Conservation (phyloP, 2,329 filamentous ascomycete genomes). For the Aspergillus versicolor region DNA sequence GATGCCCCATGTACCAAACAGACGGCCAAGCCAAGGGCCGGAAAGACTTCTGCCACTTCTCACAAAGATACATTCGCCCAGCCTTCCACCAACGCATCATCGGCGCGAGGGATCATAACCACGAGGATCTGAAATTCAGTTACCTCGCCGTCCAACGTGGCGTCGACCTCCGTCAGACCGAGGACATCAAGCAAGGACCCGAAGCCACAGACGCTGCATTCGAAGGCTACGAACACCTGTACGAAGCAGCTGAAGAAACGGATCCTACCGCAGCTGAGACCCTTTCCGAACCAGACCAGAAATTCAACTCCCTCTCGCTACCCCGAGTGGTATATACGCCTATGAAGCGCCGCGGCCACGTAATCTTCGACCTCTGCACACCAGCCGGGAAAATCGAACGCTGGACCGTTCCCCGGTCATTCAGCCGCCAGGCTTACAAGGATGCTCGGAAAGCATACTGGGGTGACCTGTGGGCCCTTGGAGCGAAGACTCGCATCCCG, state of each 20-base stretch:
- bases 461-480: conserved; percentile 95
- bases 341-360: conserved; percentile 83
- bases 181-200: conserved; percentile 51
- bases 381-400: conserved; percentile 81
- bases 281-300: conserved; percentile 11
- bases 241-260: conserved; percentile 23
- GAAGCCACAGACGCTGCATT: conserved; percentile 67
- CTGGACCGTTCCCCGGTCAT: conserved; percentile 86
- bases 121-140: conserved; percentile 88
- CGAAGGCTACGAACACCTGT: conserved; percentile 63
- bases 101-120: conserved; percentile 66
- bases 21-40: conserved; percentile 70
- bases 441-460: conserved; percentile 87
- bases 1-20: conserved; percentile 82
- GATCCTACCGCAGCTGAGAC: background rate
- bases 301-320: conserved; percentile 62
- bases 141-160: conserved; percentile 86
- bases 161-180: conserved; percentile 52
- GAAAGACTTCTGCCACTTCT: conserved; percentile 89
- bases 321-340: conserved; percentile 77
- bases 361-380: conserved; percentile 88
- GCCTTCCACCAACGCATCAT: conserved; percentile 76
- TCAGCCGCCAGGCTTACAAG: conserved; percentile 77
- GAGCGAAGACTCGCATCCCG: conserved; percentile 77
- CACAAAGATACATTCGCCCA: conserved; percentile 83